Conservation (phyloP, 2,329 filamentous ascomycete species). For the Sarocladium strictum region DNA sequence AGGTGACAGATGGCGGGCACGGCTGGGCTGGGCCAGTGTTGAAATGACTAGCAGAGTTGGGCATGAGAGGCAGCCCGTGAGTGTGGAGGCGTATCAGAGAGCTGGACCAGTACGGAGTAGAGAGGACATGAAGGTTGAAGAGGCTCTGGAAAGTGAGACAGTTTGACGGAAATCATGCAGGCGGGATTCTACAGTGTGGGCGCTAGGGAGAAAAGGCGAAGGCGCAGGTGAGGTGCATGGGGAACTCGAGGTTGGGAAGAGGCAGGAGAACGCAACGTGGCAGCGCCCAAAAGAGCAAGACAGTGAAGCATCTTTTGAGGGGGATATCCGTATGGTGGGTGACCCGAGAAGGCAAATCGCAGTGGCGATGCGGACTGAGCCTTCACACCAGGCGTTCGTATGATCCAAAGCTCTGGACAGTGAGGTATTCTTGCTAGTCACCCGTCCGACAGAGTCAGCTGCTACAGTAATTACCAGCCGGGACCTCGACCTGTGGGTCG, state of each 20-base stretch:
- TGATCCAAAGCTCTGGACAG: too few relatives aligned
- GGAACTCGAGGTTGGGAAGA: neutral
- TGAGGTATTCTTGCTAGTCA: too few relatives aligned
- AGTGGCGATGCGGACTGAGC: too few relatives aligned
- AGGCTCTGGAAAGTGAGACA: slow-evolving; percentile 1
- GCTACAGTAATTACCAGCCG: too few relatives aligned
- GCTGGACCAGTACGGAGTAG: neutral
- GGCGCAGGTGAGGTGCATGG: neutral
- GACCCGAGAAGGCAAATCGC: too few relatives aligned
- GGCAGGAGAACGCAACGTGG: too few relatives aligned
- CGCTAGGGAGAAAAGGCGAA: neutral
- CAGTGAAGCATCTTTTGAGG: too few relatives aligned
- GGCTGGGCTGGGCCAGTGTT: neutral
- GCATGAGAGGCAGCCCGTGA: neutral
- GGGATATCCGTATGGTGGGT: too few relatives aligned
- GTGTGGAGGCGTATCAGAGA: neutral
- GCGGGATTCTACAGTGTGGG: neutral
- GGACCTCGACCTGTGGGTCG: too few relatives aligned
- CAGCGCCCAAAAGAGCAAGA: too few relatives aligned
- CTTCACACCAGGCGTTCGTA: too few relatives aligned
- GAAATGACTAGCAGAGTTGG: neutral
- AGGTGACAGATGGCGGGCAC: neutral
- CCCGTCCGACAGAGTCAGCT: too few relatives aligned
- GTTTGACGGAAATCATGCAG: neutral
- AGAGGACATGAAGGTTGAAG: neutral